phyloP scores from a whole-genome alignment of 2,329 filamentous ascomycete genomes.

The Alternaria tenuissima region DNA sequence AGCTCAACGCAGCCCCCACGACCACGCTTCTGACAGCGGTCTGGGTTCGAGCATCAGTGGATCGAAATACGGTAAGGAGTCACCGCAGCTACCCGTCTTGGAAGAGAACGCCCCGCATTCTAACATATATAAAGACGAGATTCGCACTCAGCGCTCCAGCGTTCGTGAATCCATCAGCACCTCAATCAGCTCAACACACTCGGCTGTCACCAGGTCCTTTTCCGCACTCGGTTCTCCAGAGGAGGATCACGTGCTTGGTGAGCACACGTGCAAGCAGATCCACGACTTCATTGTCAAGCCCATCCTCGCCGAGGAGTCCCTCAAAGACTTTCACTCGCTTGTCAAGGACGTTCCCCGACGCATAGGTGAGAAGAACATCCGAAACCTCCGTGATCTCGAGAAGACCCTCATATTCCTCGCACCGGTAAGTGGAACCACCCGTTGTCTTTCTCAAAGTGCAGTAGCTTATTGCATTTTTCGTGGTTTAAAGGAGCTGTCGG shows the following conservation, averaged over 20 bases:
- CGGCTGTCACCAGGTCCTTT: conserved; percentile 57
- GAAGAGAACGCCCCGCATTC: conserved; percentile 27
- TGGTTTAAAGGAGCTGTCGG: conserved; percentile 74
- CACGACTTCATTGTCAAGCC: conserved; percentile 79
- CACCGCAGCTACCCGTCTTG: conserved; percentile 26
- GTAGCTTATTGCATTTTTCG: conserved; percentile 70
- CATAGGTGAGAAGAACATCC: conserved; percentile 84
- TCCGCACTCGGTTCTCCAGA: conserved; percentile 48
- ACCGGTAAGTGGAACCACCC: conserved; percentile 79
- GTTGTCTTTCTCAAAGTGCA: conserved; percentile 63
- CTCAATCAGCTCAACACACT: conserved; percentile 47
- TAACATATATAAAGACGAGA: conserved; percentile 50
- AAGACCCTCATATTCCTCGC: conserved; percentile 91
- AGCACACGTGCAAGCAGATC: conserved; percentile 77
- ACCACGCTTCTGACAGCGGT: conserved; percentile 85
- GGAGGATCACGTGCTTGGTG: conserved; percentile 68
- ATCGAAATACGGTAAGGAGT: conserved; percentile 52
- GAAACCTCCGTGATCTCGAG: conserved; percentile 90
- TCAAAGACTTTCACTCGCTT: conserved; percentile 83
- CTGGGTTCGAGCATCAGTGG: conserved; percentile 82
- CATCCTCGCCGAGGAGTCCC: conserved; percentile 73
- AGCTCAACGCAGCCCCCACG: conserved; percentile 57
- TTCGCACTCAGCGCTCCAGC: conserved; percentile 37
- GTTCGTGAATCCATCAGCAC: conserved; percentile 49
- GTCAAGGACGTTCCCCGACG: conserved; percentile 79